These are phyloP conservation scores for Didymella keratinophila DNA, from an alignment of 2,329 filamentous ascomycete species.

Conservation along the genomic window DNA sequence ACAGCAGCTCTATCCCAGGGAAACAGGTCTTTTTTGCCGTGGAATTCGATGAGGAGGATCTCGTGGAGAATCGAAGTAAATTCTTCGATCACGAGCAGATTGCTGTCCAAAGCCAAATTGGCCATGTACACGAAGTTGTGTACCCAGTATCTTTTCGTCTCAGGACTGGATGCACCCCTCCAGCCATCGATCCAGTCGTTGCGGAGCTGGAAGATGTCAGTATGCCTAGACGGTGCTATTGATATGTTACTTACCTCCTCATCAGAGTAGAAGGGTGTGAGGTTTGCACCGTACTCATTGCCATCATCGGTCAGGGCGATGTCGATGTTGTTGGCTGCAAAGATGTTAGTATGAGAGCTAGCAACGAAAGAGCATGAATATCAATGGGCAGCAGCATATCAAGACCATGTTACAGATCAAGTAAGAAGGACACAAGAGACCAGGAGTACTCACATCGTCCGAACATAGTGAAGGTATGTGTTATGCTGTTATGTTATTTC, in stretches of 20 bases:
- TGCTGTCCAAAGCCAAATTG: neutral
- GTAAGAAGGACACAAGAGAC: neutral
- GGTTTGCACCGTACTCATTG: neutral
- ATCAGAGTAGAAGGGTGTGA: neutral
- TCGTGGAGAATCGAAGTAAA: neutral
- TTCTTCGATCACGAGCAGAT: neutral
- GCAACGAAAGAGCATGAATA: neutral
- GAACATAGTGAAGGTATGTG: neutral
- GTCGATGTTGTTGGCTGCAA: neutral
- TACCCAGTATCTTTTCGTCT: neutral
- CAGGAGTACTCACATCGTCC: neutral
- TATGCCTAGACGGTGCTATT: neutral
- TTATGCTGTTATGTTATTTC: neutral
- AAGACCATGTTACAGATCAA: neutral
- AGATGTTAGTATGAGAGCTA: neutral
- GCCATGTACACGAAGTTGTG: neutral
- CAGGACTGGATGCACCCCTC: neutral
- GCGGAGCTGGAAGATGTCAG: neutral
- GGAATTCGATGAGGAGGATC: neutral
- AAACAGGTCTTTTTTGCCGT: neutral
- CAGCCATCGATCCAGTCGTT: neutral
- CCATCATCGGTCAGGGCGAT: too few relatives aligned
- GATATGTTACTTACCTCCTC: neutral
- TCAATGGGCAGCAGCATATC: neutral
- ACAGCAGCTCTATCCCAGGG: neutral